Percentiles rank a stretch among this genome's conserved stretches.
Evolutionary conservation across 306 rosid species (phyloP).

Genomic region (Carpinus viminea): DNA sequence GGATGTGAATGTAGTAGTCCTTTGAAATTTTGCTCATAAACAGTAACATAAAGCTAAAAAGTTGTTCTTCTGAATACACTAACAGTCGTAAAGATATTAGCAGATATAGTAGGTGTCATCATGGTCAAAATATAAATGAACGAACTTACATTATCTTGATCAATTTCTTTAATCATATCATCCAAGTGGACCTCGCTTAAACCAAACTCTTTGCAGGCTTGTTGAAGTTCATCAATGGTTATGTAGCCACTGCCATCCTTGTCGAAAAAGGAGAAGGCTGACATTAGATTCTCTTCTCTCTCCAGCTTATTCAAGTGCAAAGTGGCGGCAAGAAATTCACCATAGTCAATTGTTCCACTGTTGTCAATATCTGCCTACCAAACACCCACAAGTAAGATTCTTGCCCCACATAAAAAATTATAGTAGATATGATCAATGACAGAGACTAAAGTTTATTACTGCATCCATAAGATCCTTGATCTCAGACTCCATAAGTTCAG

Average conservation of each 20-base stretch:
- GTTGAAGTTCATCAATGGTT: constrained; percentile 62
- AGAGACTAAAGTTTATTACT: constrained; percentile 32
- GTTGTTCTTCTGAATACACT: no score
- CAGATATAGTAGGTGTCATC: no score
- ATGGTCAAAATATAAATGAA: background rate
- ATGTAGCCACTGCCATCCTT: constrained; percentile 67
- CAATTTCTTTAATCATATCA: constrained; percentile 60
- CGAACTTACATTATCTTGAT: constrained; percentile 55
- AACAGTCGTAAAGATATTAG: no score
- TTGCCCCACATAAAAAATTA: background rate
- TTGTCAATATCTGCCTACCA: constrained; percentile 57
- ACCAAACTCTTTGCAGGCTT: constrained; percentile 65
- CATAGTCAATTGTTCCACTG: constrained; percentile 59
- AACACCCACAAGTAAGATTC: constrained; percentile 2
- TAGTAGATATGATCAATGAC: background rate
- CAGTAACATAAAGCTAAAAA: background rate
- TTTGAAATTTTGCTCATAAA: background rate
- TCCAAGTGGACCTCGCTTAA: constrained; percentile 53
- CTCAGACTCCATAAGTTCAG: constrained; percentile 67
- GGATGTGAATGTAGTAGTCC: background rate
- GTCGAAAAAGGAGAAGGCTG: constrained; percentile 62
- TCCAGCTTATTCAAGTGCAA: constrained; percentile 60
- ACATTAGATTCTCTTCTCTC: constrained; percentile 56
- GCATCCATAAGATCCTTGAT: constrained; percentile 67
- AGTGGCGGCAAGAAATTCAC: constrained; percentile 69